Conservation (phyloP, 164 flowering plant species). For the Umbellularia californica region DNA sequence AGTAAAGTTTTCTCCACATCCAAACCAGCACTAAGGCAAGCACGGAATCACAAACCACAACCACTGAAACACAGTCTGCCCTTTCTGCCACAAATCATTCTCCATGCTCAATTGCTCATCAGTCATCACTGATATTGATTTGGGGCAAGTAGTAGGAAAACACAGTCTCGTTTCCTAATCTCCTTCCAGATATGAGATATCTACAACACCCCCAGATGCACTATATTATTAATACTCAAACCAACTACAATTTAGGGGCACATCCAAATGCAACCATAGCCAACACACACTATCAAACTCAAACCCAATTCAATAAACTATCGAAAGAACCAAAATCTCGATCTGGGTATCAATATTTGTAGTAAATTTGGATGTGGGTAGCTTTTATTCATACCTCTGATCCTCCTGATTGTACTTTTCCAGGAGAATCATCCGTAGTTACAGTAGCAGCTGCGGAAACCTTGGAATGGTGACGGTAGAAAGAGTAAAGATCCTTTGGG, state of each 20-base stretch:
- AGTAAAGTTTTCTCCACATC: no score
- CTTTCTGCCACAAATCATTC: no score
- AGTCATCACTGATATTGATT: no score
- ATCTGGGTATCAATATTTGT: not conserved
- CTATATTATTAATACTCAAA: no score
- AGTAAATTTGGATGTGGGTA: not conserved
- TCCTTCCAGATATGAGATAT: no score
- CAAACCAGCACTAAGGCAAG: no score
- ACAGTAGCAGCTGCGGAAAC: slow-evolving; percentile 27
- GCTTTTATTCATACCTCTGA: slow-evolving; percentile 14
- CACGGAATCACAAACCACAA: no score
- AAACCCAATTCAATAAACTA: not conserved
- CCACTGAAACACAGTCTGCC: no score
- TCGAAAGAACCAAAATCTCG: not conserved
- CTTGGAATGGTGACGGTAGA: slow-evolving; percentile 27
- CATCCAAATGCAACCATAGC: not conserved
- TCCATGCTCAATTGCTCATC: no score
- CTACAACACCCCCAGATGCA: no score
- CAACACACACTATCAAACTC: not conserved
- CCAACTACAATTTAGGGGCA: not conserved
- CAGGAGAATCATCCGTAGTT: slow-evolving; percentile 3
- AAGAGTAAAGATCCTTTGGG: slow-evolving; percentile 10
- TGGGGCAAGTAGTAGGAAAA: no score
- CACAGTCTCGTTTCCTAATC: no score
- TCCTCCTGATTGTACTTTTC: slow-evolving; percentile 13